Evolutionary conservation across 2,329 filamentous ascomycete species (phyloP).

Genomic region (Ceratocystis destructans): DNA sequence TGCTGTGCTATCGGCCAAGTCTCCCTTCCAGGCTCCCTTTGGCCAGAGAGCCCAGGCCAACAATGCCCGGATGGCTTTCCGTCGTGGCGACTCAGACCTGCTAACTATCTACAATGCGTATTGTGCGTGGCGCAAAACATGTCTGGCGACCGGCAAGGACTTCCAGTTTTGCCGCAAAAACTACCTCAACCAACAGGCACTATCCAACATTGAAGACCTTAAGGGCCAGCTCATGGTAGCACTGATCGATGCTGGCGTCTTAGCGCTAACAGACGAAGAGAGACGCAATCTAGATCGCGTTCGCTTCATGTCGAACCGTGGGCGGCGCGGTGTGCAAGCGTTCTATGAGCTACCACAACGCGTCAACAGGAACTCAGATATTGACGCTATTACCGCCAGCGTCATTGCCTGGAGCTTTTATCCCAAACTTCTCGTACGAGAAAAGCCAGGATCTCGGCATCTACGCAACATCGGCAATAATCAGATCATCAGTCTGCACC

Average conservation of each 20-base stretch:
- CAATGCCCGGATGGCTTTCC: conserved; percentile 62
- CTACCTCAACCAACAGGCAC: conserved; percentile 75
- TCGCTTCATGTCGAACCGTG: conserved; percentile 41
- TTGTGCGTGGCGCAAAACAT: conserved; percentile 71
- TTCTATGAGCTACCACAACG: conserved; percentile 74
- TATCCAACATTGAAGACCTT: conserved; percentile 86
- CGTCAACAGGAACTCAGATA: conserved; percentile 62
- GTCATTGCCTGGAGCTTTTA: conserved; percentile 94
- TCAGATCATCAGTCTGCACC: conserved; percentile 74
- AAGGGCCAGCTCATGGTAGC: conserved; percentile 82
- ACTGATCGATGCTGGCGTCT: conserved; percentile 71
- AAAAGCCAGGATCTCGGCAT: conserved; percentile 55
- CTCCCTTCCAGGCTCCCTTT: conserved; percentile 78
- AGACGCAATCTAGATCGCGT: conserved; percentile 52
- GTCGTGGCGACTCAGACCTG: conserved; percentile 77
- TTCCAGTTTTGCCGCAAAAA: conserved; percentile 90
- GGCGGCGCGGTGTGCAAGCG: conserved; percentile 44
- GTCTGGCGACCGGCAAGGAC: conserved; percentile 57
- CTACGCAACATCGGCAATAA: conserved; percentile 89
- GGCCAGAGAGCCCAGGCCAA: conserved; percentile 73
- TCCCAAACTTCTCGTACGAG: conserved; percentile 73
- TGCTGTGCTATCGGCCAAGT: conserved; percentile 86
- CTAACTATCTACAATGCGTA: conserved; percentile 93
- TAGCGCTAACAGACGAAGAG: conserved; percentile 62
- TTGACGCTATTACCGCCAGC: conserved; percentile 64